Percentiles rank a stretch among this genome's conserved stretches.
Evolutionary conservation across 2,329 filamentous ascomycete genomes (phyloP).

Genomic region (Apiospora marii): DNA sequence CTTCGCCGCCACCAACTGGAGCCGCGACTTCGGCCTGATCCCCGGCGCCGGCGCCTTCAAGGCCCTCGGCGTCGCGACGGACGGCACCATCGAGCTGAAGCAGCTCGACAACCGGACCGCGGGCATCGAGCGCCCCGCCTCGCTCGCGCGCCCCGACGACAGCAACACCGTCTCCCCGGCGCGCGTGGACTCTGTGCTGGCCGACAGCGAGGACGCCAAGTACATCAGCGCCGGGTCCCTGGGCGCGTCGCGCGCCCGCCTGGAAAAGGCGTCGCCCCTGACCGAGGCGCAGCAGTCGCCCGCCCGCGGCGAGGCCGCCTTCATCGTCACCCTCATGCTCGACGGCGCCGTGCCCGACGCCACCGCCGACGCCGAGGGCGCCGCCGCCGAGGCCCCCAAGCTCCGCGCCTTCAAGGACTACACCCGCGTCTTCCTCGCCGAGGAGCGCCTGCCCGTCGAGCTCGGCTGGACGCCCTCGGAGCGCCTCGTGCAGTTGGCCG

Average conservation of each 20-base stretch:
- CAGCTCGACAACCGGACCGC: slow-evolving; percentile 13
- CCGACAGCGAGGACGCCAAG: slow-evolving; percentile 15
- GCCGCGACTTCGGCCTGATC: slow-evolving; percentile 21
- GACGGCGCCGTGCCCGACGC: slow-evolving; percentile 15
- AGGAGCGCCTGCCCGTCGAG: slow-evolving; percentile 22
- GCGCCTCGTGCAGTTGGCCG: slow-evolving; percentile 11
- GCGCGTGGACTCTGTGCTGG: slow-evolving; percentile 1
- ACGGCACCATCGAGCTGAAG: slow-evolving; percentile 15
- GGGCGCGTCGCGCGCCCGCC: neutral
- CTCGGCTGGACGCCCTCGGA: slow-evolving; percentile 19
- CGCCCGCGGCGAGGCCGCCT: slow-evolving; percentile 21
- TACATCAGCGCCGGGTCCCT: slow-evolving; percentile 17
- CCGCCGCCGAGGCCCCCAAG: neutral
- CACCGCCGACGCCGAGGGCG: neutral
- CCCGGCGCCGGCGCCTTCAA: slow-evolving; percentile 14
- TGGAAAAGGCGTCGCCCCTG: neutral
- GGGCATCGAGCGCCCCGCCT: slow-evolving; percentile 13
- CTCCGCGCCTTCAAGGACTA: slow-evolving; percentile 23
- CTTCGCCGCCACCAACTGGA: slow-evolving; percentile 19
- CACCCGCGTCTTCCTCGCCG: slow-evolving; percentile 9
- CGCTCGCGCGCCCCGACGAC: slow-evolving; percentile 21
- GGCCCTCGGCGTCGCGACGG: slow-evolving; percentile 1
- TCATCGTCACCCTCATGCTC: slow-evolving; percentile 12
- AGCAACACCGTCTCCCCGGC: slow-evolving; percentile 16
- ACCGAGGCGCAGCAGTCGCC: slow-evolving; percentile 20